Percentiles rank a stretch among this genome's conserved stretches.
These are phyloP conservation scores for Penicillium sp. DNA, from an alignment of 2,329 filamentous ascomycete genomes.

Conservation along the genomic window DNA sequence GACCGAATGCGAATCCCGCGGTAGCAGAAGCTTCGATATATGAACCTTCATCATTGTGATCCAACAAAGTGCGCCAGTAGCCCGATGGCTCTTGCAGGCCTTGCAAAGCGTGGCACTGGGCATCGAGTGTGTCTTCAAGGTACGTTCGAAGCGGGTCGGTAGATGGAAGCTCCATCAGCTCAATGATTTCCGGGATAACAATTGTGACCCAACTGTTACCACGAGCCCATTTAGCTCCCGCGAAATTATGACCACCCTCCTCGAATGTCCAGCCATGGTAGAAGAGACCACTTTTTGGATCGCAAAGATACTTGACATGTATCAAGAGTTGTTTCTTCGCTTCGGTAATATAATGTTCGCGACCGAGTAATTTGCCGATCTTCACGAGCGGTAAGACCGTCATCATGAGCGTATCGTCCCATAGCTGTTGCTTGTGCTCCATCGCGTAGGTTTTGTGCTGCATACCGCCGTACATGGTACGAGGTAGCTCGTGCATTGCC, in stretches of 20 bases:
- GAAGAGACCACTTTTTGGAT: slow-evolving; percentile 69
- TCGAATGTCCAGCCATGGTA: slow-evolving; percentile 83
- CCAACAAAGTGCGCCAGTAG: slow-evolving; percentile 73
- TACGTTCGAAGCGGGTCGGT: slow-evolving; percentile 61
- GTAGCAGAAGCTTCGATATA: slow-evolving; percentile 77
- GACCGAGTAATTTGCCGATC: slow-evolving; percentile 68
- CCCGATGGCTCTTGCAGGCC: slow-evolving; percentile 62
- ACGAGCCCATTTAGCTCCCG: slow-evolving; percentile 55
- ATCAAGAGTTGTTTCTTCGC: slow-evolving; percentile 75
- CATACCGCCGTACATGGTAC: slow-evolving; percentile 70
- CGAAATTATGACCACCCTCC: slow-evolving; percentile 62
- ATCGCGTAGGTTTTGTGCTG: slow-evolving; percentile 74
- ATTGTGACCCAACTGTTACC: slow-evolving; percentile 72
- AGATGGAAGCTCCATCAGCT: slow-evolving; percentile 63
- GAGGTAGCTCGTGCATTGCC: slow-evolving; percentile 73
- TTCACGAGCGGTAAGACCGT: slow-evolving; percentile 78
- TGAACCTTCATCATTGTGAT: slow-evolving; percentile 66
- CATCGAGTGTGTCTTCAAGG: slow-evolving; percentile 57
- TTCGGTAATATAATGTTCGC: slow-evolving; percentile 73
- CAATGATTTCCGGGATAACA: slow-evolving; percentile 78
- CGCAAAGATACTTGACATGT: slow-evolving; percentile 77
- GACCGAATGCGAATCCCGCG: slow-evolving; percentile 73
- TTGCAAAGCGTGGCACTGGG: slow-evolving; percentile 67
- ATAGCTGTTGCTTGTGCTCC: slow-evolving; percentile 72
- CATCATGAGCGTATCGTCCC: slow-evolving; percentile 90